Base-by-base conservation (phyloP, 495 filamentous ascomycete species). In the Penicillium manginii region DNA sequence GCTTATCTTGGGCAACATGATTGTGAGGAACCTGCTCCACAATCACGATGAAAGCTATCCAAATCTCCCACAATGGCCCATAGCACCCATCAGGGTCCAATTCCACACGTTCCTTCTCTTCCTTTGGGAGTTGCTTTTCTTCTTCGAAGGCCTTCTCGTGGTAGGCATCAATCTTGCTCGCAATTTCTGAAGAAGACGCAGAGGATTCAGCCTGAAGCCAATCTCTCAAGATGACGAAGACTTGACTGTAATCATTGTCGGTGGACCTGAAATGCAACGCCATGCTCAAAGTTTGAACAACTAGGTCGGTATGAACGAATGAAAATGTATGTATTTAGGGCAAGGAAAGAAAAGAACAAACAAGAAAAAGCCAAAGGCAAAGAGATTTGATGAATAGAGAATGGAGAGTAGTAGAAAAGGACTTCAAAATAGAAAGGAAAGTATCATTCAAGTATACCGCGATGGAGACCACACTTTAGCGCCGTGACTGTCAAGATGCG, bases 41-140 rank as follows among this genome's bases (percentile, higher is more conserved):
- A 47, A 47, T 26, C 45, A 47, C 45, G 8, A 47, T 47, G 14
- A 47, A 47, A 29, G 45, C 45, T 23, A 47, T 47, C 45, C 45
- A 47, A 11, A 47, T 47, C 21, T 47, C 45, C 45, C 45, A 47
- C 45, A 47, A 26, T 12, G 45, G 45, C 19, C 45, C 45, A 47
- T 47, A 47, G 22, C 45, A 47, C 19, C 45, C 45, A 26, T 47
- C 45, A 15, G 45, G 45, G 15, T 47, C 45, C 21, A 47, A 9
- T 21, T 47, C 45, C 8, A 47, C 19, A 4, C 9, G 12, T 23
- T 47, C 45, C 21, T 26, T 47, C 15, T 47, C 45, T 26, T 47
- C 45, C 15, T 47, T 47, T 4, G 45, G 45, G 4, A 47, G 21
- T 19, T 47, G 19, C 45, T 47, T 47, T 21, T 47, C 45, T 9